Evolutionary conservation across 257 asterid species (phyloP).

Genomic region (Nicotiana otophora): DNA sequence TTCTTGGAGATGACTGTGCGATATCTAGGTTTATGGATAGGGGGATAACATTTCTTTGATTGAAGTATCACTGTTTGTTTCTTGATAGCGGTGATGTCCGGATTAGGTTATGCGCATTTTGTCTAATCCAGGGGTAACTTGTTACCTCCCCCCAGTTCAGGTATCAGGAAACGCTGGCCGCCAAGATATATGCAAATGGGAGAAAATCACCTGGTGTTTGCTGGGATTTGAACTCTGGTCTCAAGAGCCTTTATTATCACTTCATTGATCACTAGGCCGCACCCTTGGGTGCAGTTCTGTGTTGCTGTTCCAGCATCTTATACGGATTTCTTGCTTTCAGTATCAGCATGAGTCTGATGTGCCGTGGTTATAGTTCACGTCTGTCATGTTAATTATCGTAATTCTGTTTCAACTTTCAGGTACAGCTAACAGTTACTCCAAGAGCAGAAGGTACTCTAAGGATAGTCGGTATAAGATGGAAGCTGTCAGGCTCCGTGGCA

Average conservation of each 20-base stretch:
- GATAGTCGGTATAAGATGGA: conserved; percentile 95
- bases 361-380: not conserved
- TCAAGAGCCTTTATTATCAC: not conserved
- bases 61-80: no score
- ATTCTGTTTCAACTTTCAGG: conserved; percentile 45
- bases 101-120: not conserved
- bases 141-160: not conserved
- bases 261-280: not conserved
- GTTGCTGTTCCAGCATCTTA: not conserved
- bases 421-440: conserved; percentile 75
- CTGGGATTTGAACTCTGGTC: not conserved
- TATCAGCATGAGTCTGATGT: not conserved
- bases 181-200: not conserved
- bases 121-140: not conserved
- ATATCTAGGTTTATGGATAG: no score
- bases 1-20: no score
- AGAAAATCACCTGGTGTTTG: not conserved
- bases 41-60: no score
- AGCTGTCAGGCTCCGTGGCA: conserved; percentile 77
- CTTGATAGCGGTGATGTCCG: no score
- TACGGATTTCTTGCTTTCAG: not conserved
- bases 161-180: not conserved
- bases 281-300: not conserved
- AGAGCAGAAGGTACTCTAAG: conserved; percentile 71
- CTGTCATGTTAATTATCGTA: not conserved